Conservation (phyloP, 495 filamentous ascomycete species). For the Hyphodiscus hymeniophilus region DNA sequence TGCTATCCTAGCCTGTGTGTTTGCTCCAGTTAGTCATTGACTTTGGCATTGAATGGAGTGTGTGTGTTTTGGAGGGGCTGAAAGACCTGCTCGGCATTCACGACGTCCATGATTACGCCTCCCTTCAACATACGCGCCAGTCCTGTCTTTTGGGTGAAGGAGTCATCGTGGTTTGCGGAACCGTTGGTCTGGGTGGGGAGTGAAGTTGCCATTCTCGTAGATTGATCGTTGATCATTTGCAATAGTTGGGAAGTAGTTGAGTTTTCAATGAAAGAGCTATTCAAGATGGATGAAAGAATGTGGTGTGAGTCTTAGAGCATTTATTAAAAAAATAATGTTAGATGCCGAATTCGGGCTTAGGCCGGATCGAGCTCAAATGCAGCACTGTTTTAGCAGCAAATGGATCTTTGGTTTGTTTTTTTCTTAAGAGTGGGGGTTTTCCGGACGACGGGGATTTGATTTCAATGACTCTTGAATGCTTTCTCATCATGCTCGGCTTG, state of each 20-base stretch:
- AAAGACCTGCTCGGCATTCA: slow-evolving; percentile 76
- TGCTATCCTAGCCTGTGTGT: slow-evolving; percentile 80
- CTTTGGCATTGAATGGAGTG: not conserved
- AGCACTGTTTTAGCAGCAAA: no score
- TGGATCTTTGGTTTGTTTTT: no score
- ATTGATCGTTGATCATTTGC: slow-evolving; percentile 19
- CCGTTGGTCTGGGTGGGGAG: slow-evolving; percentile 16
- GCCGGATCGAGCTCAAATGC: no score
- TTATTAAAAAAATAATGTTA: no score
- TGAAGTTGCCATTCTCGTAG: slow-evolving; percentile 21
- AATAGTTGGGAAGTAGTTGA: not conserved
- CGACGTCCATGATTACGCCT: slow-evolving; percentile 99
- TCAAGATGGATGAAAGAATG: not conserved
- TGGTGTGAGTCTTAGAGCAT: not conserved
- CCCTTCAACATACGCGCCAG: slow-evolving; percentile 97
- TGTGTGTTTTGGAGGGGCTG: not conserved
- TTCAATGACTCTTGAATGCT: no score
- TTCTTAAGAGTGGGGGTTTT: no score
- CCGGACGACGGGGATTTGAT: no score
- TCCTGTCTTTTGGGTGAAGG: slow-evolving; percentile 61
- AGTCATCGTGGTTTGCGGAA: slow-evolving; percentile 4
- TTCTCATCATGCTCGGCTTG: no score
- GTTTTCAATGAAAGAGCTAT: not conserved
- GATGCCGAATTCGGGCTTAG: no score
- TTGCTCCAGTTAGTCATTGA: slow-evolving; percentile 18